Percentiles rank a stretch among this genome's conserved stretches.
These are phyloP conservation scores for Fusarium albidum DNA, from an alignment of 2,329 filamentous ascomycete species.

Conservation along the genomic window DNA sequence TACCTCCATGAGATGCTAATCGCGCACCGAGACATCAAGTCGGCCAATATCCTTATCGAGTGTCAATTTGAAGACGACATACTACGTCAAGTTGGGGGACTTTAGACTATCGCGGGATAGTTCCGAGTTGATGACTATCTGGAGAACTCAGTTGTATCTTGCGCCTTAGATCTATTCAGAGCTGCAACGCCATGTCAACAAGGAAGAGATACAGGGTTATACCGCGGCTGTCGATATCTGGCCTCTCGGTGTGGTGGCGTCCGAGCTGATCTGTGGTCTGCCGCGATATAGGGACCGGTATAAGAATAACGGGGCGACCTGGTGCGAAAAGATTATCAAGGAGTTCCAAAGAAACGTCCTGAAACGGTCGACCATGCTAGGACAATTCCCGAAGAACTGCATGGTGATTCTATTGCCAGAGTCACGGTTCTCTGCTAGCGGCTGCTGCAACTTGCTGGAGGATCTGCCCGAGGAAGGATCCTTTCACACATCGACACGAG, in stretches of 20 bases:
- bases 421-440: constrained; percentile 1
- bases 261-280: constrained; percentile 18
- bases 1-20: constrained; percentile 54
- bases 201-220: constrained; percentile 68
- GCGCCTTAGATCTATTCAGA: constrained; percentile 76
- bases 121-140: constrained; percentile 87
- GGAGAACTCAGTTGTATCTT: constrained; percentile 88
- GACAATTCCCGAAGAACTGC: background rate
- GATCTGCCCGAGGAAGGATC: background rate
- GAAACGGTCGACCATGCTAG: background rate
- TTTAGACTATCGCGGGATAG: constrained; percentile 95
- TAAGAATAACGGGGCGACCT: background rate
- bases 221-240: constrained; percentile 90
- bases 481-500: background rate
- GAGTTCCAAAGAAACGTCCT: background rate
- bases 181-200: background rate
- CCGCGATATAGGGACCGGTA: background rate
- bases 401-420: constrained; percentile 4
- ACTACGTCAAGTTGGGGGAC: constrained; percentile 85
- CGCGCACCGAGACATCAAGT: constrained; percentile 93
- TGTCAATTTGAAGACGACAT: constrained; percentile 73
- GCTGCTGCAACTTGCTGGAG: background rate
- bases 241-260: constrained; percentile 82
- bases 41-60: constrained; percentile 86
- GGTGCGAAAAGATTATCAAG: background rate